Percentiles rank a stretch among this genome's conserved stretches.
phyloP scores from a whole-genome alignment of 176 grass and related monocot genomes.

The Triticum dicoccoides region DNA sequence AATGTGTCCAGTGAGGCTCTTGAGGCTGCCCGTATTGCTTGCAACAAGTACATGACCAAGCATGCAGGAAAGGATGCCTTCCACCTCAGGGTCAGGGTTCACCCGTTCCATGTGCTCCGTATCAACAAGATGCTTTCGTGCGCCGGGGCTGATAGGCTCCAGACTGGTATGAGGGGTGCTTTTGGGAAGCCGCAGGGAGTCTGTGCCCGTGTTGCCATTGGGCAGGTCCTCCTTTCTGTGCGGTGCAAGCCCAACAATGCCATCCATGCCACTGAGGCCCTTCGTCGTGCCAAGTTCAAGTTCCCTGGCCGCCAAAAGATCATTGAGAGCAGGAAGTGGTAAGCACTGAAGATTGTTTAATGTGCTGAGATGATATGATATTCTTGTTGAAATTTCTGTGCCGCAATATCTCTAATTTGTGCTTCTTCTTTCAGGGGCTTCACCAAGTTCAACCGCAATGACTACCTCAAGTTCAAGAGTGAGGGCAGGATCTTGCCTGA shows the following conservation, averaged over 20 bases:
- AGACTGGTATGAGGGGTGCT: conserved; percentile 90
- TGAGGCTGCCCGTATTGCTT: conserved; percentile 78
- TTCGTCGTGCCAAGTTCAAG: conserved; percentile 80
- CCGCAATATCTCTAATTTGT: not conserved
- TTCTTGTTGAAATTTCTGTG: not conserved
- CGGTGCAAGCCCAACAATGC: conserved; percentile 65
- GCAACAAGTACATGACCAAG: conserved; percentile 90
- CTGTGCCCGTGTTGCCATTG: conserved; percentile 65
- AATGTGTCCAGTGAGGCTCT: conserved; percentile 80
- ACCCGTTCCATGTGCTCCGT: conserved; percentile 68
- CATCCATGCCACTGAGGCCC: conserved; percentile 51
- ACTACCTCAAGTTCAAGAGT: conserved; percentile 75
- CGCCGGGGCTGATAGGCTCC: conserved; percentile 88
- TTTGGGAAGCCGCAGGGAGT: conserved; percentile 73
- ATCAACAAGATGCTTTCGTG: conserved; percentile 90
- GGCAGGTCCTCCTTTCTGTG: conserved; percentile 69
- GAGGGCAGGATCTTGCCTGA: conserved; percentile 63
- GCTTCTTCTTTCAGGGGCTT: conserved; percentile 51
- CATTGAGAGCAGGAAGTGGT: conserved; percentile 73
- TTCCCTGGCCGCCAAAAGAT: conserved; percentile 87
- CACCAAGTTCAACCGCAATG: conserved; percentile 68
- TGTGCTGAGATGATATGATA: not conserved
- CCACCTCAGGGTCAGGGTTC: conserved; percentile 71
- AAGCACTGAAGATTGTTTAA: not conserved
- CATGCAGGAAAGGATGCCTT: conserved; percentile 73